Evolutionary conservation across 352 stramenopile genomes (phyloP), one percentile per base, ranked within the genome.

Genomic region (Blastocystis sp.): DNA sequence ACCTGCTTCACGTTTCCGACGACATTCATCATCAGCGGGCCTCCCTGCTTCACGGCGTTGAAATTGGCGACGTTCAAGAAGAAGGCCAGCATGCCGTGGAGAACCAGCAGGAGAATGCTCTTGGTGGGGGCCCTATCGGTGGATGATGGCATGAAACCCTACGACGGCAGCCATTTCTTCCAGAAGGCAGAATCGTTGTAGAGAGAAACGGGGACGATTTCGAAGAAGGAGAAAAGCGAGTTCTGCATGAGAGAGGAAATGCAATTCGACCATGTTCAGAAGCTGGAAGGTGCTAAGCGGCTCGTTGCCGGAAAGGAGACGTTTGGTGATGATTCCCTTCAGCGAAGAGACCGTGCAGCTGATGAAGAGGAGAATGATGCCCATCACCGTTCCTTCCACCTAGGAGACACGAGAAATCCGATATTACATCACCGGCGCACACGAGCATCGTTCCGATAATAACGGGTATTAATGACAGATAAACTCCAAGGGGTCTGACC

Each of bases 1-100:
- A 84, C 73, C n/a, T 84, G 73, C 48, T 84, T 84, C 54, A 84
- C 59, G 42, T 84, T 84, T 73, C 73, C 73, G 27, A 63, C 59
- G 16, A 84, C 59, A 44, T 84, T 84, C 54, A 84, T 84, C 54
- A 84, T 73, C 4, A 84, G 36, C 4, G 73, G 73, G 9, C 54
- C 54, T 69, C 59, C 59, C 40, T 84, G 29, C 48, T 84, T 84
- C 36, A 69, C 54, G 7, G 73, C 73, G 21, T 84, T 73, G 40
- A 84, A 84, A 21, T 84, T 84, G 2, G 73, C 54, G 56, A 84
- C 40, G n/a, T 84, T 84, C 38, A 84, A 24, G 14, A 54, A 49
- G 49, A 84, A 84, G 40, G 73, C 73, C 4, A 84, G 59, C 38
- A 84, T 73, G 8, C 73, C 73, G 48, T 84, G 73, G 59, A 84